These are phyloP conservation scores for Candida quercuum DNA, from an alignment of 805 yeast genomes.

Conservation along the genomic window DNA sequence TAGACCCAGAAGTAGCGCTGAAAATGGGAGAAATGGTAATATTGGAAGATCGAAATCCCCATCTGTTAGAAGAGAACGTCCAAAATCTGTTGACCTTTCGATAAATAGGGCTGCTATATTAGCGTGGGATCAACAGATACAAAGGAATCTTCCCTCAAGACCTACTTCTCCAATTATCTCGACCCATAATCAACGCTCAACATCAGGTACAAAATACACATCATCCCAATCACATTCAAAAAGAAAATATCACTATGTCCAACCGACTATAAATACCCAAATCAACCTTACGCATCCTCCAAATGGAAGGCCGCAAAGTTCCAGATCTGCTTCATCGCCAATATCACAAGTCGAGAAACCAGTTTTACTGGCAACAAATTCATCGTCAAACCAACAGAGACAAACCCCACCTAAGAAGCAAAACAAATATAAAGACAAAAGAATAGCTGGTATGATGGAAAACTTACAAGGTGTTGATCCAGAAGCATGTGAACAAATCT, in stretches of 20 bases:
- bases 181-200: conserved; percentile 1
- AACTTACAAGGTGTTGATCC: conserved; percentile 62
- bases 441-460: conserved; percentile 4
- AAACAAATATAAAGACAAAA: conserved; percentile 14
- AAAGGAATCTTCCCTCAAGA: conserved; percentile 8
- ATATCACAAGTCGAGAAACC: neutral
- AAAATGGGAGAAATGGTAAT: neutral
- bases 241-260: conserved; percentile 20
- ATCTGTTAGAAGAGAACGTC: conserved; percentile 12
- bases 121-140: conserved; percentile 20
- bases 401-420: conserved; percentile 2
- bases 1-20: conserved; percentile 5
- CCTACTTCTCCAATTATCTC: conserved; percentile 8
- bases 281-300: conserved; percentile 18
- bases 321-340: neutral
- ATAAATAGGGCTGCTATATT: conserved; percentile 21
- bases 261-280: conserved; percentile 23
- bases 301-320: conserved; percentile 2
- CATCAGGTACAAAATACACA: too few species aligned
- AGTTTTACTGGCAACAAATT: neutral
- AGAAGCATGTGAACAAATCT: conserved; percentile 72
- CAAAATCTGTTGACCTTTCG: conserved; percentile 21
- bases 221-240: neutral
- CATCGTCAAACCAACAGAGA: conserved; percentile 2
- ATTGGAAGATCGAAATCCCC: conserved; percentile 1